phyloP scores from a whole-genome alignment of 306 rosid genomes.

The Rosa chinensis region DNA sequence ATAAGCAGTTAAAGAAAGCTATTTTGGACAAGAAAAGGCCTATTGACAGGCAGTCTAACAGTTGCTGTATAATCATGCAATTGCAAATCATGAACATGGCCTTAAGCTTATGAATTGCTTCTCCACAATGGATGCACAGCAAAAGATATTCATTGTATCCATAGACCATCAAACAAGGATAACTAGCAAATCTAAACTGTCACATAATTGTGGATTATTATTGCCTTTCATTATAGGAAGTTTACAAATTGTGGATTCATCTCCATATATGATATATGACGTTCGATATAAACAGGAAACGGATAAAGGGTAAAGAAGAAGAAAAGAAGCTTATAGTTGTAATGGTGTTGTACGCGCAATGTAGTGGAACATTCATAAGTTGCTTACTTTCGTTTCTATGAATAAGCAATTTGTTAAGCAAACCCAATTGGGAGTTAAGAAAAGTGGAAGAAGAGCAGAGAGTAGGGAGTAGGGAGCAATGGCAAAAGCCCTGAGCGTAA shows the following conservation, averaged over 20 bases:
- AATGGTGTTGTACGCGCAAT: not conserved
- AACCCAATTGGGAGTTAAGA: not conserved
- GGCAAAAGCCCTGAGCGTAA: not conserved
- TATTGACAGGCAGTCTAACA: not conserved
- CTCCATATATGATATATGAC: not conserved
- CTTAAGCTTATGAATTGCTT: not conserved
- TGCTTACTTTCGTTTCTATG: not conserved
- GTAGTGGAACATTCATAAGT: not conserved
- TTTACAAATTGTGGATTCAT: not conserved
- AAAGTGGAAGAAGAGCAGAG: not conserved
- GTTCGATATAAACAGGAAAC: not conserved
- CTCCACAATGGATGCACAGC: not conserved
- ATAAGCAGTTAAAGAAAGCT: not conserved
- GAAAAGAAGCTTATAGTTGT: not conserved
- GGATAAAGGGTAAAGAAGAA: not conserved
- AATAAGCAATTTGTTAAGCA: not conserved
- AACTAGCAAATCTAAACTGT: not conserved
- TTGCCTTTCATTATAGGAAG: not conserved
- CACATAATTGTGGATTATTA: not conserved
- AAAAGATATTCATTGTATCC: not conserved
- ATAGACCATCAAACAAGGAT: not conserved
- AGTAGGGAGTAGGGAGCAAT: no score
- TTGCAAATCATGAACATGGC: not conserved
- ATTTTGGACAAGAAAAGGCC: not conserved
- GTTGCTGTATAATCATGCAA: not conserved